phyloP scores from a whole-genome alignment of 352 stramenopile genomes.

The Pseudoperonospora humuli region DNA sequence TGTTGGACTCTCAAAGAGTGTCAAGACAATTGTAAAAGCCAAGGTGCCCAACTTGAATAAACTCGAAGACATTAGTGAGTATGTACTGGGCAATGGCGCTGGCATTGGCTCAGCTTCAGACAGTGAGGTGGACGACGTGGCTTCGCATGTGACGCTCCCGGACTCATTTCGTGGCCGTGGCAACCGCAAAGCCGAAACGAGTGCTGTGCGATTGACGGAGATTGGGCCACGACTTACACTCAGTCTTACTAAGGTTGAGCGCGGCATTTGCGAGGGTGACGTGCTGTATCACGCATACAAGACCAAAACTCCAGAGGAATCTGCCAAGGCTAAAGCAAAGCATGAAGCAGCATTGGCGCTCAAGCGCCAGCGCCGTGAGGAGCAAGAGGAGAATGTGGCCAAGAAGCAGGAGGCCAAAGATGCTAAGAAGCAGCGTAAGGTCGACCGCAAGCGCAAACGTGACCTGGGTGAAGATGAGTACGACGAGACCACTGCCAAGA shows the following conservation, averaged over 20 bases:
- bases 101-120: conserved; percentile 86
- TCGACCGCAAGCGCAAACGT: conserved; percentile 50
- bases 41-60: conserved; percentile 93
- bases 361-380: conserved; percentile 80
- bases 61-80: conserved; percentile 95
- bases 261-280: conserved; percentile 92
- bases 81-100: conserved; percentile 81
- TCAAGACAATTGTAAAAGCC: conserved; percentile 88
- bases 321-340: conserved; percentile 74
- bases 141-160: conserved; percentile 86
- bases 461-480: conserved; percentile 34
- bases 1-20: conserved; percentile 86
- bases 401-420: conserved; percentile 83
- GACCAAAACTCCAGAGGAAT: conserved; percentile 79
- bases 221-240: conserved; percentile 93
- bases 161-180: conserved; percentile 88
- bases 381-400: conserved; percentile 85
- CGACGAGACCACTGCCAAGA: conserved; percentile 32
- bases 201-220: conserved; percentile 92
- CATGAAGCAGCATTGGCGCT: conserved; percentile 55
- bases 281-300: conserved; percentile 96
- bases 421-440: conserved; percentile 67
- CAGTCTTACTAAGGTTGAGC: conserved; percentile 95
- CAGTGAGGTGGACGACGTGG: conserved; percentile 94
- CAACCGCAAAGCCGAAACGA: conserved; percentile 90